Evolutionary conservation across 148 eudicot species (phyloP), one percentile per base, ranked within the genome.

Genomic region (Talinum fruticosum): DNA sequence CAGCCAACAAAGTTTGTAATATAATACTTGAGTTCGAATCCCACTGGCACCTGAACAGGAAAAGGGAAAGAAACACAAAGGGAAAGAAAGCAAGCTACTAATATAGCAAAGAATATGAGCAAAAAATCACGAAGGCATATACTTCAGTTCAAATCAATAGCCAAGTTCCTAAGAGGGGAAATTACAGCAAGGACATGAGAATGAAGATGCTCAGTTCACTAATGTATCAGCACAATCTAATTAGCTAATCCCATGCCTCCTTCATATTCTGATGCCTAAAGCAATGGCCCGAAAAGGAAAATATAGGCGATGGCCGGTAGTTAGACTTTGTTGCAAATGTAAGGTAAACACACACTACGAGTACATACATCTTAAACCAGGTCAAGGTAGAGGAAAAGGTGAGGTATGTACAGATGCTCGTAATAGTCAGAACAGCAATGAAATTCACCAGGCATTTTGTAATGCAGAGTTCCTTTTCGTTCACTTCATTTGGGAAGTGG

Each of bases 401-500:
- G 34, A 89, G 79, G 75, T 59, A 89, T 28, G 83, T 83, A 85
- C 87, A 85, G 1, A 84, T 23, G 67, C 81, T 75, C 35, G 98
- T 93, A 41, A 91, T 38, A 53, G 75, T 72, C 66, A 93, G 75
- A 66, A 90, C 94, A 69, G 61, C 71, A 35, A 86, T 47, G 77
- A 73, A 85, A 73, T 88, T 90, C 71, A 83, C 75, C 75, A 87
- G 78, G 82, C 96, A 91, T 81, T 87, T 88, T 37, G 49, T 32
- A n/a, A 85, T 79, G 79, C 84, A 47, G 45, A 96, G 92, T 10
- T 81, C 83, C 12, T 69, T 77, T 74, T 89, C 92, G 45, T 84
- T 83, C 84, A 82, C 85, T 86, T 87, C 89, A 21, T 75, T 37
- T 53, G 97, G 99, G 82, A 91, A 96, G 81, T 91, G 89, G 53